Conservation (phyloP, 129 eudicot species). For the Glebionis coronaria region DNA sequence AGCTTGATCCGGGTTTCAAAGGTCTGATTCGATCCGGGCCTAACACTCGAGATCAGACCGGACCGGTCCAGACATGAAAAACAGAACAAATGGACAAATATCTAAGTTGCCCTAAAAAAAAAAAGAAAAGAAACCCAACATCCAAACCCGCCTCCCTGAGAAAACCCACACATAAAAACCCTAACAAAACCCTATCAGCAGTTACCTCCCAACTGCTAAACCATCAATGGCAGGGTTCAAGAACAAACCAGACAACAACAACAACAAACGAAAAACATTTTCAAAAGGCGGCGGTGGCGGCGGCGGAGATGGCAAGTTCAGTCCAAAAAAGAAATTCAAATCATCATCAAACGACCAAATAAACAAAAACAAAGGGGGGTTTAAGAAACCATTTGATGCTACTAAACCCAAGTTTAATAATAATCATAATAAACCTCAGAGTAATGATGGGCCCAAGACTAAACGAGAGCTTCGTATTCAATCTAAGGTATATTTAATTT, state of each 20-base stretch:
- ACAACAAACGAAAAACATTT: slow-evolving; percentile 40
- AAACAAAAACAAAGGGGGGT: slow-evolving; percentile 32
- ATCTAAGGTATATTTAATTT: slow-evolving; percentile 52
- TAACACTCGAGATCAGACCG: too few relatives aligned
- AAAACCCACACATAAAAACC: slow-evolving; percentile 4
- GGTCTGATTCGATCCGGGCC: too few relatives aligned
- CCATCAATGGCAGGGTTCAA: slow-evolving; percentile 63
- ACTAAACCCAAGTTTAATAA: slow-evolving; percentile 19
- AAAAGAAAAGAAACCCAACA: too few relatives aligned
- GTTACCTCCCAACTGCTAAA: too few relatives aligned
- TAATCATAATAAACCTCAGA: slow-evolving; percentile 16
- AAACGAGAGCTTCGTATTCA: slow-evolving; percentile 59
- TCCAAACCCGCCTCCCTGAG: too few relatives aligned
- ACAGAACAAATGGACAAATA: too few relatives aligned
- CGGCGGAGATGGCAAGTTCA: slow-evolving; percentile 6
- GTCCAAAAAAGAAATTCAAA: slow-evolving; percentile 42
- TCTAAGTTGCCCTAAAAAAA: too few relatives aligned
- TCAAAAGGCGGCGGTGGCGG: slow-evolving; percentile 31
- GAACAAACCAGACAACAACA: slow-evolving; percentile 30
- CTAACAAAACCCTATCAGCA: slow-evolving; percentile 39
- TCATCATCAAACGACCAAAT: slow-evolving; percentile 27
- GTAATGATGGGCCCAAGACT: slow-evolving; percentile 33
- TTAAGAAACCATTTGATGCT: slow-evolving; percentile 16
- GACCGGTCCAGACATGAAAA: too few relatives aligned
- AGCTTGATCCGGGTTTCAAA: too few relatives aligned